phyloP scores from a whole-genome alignment of 805 yeast species.

The Pichia nakasei region DNA sequence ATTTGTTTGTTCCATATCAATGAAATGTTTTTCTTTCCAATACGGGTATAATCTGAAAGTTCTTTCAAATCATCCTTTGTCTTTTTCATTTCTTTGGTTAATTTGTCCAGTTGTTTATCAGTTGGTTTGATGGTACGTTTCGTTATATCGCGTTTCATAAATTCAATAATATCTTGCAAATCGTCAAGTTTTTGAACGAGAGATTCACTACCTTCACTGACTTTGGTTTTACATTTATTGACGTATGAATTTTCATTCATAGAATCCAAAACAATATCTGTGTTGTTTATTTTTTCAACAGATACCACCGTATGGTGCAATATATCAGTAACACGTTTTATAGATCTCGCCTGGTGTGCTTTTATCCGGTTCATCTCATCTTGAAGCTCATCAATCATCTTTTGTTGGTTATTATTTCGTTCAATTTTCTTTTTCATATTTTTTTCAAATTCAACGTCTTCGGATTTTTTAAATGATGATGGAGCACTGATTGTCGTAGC shows the following conservation, averaged over 20 bases:
- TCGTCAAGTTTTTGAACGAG: conserved; percentile 80
- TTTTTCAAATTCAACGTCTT: conserved; percentile 8
- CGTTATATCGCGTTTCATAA: conserved; percentile 83
- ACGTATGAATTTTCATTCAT: conserved; percentile 38
- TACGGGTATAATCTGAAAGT: conserved; percentile 52
- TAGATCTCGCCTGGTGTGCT: conserved; percentile 39
- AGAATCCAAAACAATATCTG: conserved; percentile 3
- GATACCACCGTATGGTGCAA: conserved; percentile 37
- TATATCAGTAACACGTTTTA: conserved; percentile 28
- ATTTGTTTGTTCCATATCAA: conserved; percentile 87
- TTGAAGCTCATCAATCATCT: conserved; percentile 37
- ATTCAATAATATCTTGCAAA: conserved; percentile 85
- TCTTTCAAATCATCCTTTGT: conserved; percentile 45
- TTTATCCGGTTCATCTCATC: conserved; percentile 52
- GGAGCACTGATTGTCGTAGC: conserved; percentile 2
- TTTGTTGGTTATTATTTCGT: conserved; percentile 10
- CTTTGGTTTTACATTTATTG: conserved; percentile 62
- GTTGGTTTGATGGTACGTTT: conserved; percentile 81
- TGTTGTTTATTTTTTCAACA: conserved; percentile 42
- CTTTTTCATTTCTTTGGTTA: conserved; percentile 52
- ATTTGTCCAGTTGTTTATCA: conserved; percentile 58
- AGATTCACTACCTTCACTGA: conserved; percentile 69
- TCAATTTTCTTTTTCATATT: conserved; percentile 10
- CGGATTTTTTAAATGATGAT: not conserved
- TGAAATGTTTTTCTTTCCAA: conserved; percentile 81